Percentiles rank a stretch among this genome's conserved stretches.
Conservation (phyloP, 1,139 yeast species). For the Kodamaea anthophila region DNA sequence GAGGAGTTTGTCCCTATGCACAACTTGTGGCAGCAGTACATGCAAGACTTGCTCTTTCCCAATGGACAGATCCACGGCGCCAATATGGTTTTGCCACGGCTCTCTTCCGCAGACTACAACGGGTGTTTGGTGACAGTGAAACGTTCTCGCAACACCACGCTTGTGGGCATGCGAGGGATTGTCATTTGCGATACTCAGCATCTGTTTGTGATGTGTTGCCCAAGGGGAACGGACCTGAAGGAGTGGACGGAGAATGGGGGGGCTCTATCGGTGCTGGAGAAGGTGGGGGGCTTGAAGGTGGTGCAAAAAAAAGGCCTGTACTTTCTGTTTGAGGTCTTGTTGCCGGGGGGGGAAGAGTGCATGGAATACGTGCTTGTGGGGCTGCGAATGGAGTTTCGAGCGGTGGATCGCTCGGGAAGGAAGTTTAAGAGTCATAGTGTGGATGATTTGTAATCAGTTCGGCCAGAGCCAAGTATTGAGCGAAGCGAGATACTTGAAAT, state of each 20-base stretch:
- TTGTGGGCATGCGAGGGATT: constrained; percentile 68
- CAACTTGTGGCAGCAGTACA: constrained; percentile 58
- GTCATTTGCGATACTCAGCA: constrained; percentile 85
- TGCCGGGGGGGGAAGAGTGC: constrained; percentile 24
- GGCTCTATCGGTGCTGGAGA: constrained; percentile 23
- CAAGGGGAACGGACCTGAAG: constrained; percentile 35
- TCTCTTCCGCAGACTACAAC: constrained; percentile 78
- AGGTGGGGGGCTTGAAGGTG: constrained; percentile 48
- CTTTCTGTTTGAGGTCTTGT: constrained; percentile 49
- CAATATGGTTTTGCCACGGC: constrained; percentile 42
- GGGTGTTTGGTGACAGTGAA: constrained; percentile 65
- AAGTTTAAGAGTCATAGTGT: constrained; percentile 79
- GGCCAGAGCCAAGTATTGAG: no score
- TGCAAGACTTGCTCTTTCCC: constrained; percentile 45
- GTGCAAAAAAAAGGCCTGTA: constrained; percentile 57
- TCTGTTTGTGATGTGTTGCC: constrained; percentile 59
- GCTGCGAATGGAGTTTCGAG: constrained; percentile 67
- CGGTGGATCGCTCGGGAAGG: constrained; percentile 77
- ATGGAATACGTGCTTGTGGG: constrained; percentile 69
- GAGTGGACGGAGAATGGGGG: constrained; percentile 18
- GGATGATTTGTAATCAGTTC: constrained; percentile 51
- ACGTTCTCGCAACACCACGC: constrained; percentile 50
- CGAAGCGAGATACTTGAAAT: no score
- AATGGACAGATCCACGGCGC: constrained; percentile 20
- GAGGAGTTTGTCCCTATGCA: constrained; percentile 50